Percentiles rank a stretch among this genome's conserved stretches.
Conservation (phyloP, 2,329 filamentous ascomycete genomes). For the Fonsecaea monophora region DNA sequence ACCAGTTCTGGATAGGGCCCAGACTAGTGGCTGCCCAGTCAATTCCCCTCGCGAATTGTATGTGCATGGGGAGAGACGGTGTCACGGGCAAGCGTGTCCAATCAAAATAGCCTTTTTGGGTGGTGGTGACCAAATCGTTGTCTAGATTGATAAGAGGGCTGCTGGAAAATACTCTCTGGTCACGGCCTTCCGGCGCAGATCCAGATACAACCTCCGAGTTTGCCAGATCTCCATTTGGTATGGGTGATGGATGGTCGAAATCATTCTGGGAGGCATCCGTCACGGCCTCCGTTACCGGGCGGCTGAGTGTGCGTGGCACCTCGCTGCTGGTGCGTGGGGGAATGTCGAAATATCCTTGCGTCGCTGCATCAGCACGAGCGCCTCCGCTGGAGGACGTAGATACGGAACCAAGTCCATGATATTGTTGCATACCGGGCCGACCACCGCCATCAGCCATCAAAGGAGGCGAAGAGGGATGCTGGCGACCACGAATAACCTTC, state of each 20-base stretch:
- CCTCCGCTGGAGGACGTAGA: slow-evolving; percentile 38
- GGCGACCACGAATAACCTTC: slow-evolving; percentile 68
- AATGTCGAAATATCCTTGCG: slow-evolving; percentile 37
- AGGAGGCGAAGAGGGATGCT: slow-evolving; percentile 40
- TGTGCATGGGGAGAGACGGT: slow-evolving; percentile 70
- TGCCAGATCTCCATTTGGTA: slow-evolving; percentile 20
- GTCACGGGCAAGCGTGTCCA: slow-evolving; percentile 76
- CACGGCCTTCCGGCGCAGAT: slow-evolving; percentile 13
- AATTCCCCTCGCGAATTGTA: slow-evolving; percentile 72
- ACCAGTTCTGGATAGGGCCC: slow-evolving; percentile 78
- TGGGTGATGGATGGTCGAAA: slow-evolving; percentile 19
- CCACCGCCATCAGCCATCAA: slow-evolving; percentile 40
- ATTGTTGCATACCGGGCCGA: slow-evolving; percentile 44
- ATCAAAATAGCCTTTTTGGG: slow-evolving; percentile 69
- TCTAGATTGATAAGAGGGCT: slow-evolving; percentile 3
- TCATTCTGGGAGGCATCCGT: slow-evolving; percentile 15
- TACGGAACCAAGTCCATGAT: slow-evolving; percentile 41
- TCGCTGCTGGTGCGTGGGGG: slow-evolving; percentile 17
- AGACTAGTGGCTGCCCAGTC: slow-evolving; percentile 77
- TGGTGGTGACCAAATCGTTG: slow-evolving; percentile 43
- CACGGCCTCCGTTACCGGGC: slow-evolving; percentile 17
- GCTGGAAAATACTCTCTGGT: slow-evolving; percentile 9
- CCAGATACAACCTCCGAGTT: slow-evolving; percentile 27
- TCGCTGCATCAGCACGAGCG: slow-evolving; percentile 31
- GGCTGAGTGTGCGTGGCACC: slow-evolving; percentile 20